Base-by-base conservation (phyloP, 768 basidiomycete genomes). In the Obba rivulosa region DNA sequence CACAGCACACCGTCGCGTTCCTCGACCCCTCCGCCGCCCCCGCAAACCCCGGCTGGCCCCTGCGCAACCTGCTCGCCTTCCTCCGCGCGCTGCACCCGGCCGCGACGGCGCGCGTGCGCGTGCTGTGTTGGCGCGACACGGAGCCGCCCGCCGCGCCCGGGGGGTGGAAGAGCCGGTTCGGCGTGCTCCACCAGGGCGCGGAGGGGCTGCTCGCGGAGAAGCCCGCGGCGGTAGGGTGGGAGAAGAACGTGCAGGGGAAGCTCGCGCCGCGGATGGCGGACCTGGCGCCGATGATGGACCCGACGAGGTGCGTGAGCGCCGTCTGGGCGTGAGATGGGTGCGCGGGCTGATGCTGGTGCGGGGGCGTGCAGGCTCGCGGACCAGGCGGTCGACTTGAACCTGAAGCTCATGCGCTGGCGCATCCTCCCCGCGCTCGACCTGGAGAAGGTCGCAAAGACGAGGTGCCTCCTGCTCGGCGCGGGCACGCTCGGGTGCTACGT, bases 401-500 rank as follows among this genome's bases (percentile, higher is more conserved):
- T 98, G 41, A 97, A 97, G 63, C 77, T 99, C 36, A 98, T 99
- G 95, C 80, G 92, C 17, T 98, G 95, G 95, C 79, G 95, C 17
- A 92, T 98, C 55, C 72, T 98, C 17, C 96, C 96, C 13, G 69
- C 78, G 1, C 80, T 99, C 42, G 79, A 98, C 54, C 76, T 98
- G 11, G 94, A 96, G 45, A 90, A 85, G 67, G 78, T 99, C 18
- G 82, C 90, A 1, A 61, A 65, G 0, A 91, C 93, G 2, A 78
- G 70, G 50, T 95, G 92, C 62, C 69, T 99, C 0, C 71, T 98
- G 0, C 80, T 99, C 1, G 96, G 96, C 3, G 94, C 95, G 0
- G 96, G 96, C 1, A 99, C 96, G 0, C 74, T 99, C 9, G 95
- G 96, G 0, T 99, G 96, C 64, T 98, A 98, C 60, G 95, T 98